Evolutionary conservation across 2,329 filamentous ascomycete genomes (phyloP).

Genomic region (Ophiostoma fasciatum): DNA sequence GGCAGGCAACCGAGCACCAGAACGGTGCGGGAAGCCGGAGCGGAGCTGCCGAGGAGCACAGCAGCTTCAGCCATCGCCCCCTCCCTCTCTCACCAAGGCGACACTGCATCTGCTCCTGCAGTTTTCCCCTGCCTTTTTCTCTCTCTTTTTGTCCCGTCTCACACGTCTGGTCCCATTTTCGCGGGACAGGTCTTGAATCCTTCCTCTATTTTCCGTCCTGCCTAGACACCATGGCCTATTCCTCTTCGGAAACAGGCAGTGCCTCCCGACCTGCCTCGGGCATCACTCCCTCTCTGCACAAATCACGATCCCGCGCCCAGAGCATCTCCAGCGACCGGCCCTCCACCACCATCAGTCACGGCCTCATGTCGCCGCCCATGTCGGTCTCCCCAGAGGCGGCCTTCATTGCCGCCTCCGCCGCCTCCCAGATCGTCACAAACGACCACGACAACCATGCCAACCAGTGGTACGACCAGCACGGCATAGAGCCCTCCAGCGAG

Average conservation of each 20-base stretch:
- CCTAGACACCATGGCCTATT: constrained; percentile 9
- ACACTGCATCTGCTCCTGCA: background rate
- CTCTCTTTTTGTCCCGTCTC: too few relatives aligned
- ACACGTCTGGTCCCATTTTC: background rate
- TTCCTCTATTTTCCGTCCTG: background rate
- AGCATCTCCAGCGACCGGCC: constrained; percentile 60
- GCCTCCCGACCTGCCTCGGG: constrained; percentile 12
- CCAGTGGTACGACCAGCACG: constrained; percentile 54
- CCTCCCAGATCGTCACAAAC: constrained; percentile 81
- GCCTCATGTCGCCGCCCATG: constrained; percentile 50
- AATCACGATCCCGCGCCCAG: constrained; percentile 32
- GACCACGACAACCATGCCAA: constrained; percentile 65
- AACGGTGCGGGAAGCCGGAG: background rate
- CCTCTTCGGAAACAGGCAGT: constrained; percentile 5
- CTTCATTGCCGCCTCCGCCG: constrained; percentile 78
- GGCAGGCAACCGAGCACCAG: background rate
- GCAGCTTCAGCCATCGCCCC: background rate
- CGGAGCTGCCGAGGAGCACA: background rate
- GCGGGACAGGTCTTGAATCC: constrained; percentile 4
- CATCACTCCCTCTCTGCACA: constrained; percentile 15
- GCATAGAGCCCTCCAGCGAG: constrained; percentile 48
- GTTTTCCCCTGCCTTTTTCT: background rate
- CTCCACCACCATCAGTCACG: constrained; percentile 43
- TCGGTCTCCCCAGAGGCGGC: constrained; percentile 61
- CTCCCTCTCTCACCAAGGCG: too few relatives aligned